Base-by-base conservation (phyloP, 345 rosid genomes). In the Mangifera indica region DNA sequence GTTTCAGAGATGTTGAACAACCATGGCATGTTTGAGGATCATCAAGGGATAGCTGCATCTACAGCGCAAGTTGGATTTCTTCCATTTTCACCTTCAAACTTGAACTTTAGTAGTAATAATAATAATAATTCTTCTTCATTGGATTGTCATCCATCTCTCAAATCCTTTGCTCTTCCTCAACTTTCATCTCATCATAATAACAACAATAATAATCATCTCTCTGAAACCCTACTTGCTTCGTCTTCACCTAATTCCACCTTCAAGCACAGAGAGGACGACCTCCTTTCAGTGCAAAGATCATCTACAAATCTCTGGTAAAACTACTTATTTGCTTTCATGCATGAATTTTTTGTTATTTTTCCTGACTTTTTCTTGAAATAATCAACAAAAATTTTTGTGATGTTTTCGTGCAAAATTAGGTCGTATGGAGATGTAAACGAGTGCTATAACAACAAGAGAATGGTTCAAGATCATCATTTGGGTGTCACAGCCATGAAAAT, bases 401-500 rank as follows among this genome's bases (percentile, higher is more conserved):
- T 5, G 7, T 4, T 37, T 37, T 37, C 1, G 42, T 37, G 42
- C 42, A 37, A 37, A 37, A 37, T 37, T 37, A 87, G 91, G 97
- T 81, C 89, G 76, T 84, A 92, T 90, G 90, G 87, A 77, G 80
- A 76, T 15, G 72, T 34, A 40, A 76, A 70, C 65, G 83, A 86
- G 52, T 73, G 79, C 25, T 61, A 77, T 59, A 74, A 76, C 73
- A 81, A 72, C 78, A 84, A 84, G 80, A 84, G 84, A 76, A 77
- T 53, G 52, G 58, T 56, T 40, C 26, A 63, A 18, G 71, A 77
- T 45, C 20, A 70, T 15, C 57, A 71, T 61, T 69, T 85, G 13
- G 90, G 97, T 37, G 77, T 86, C 66, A 84, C 96, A 2, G 63
- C 88, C 13, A 64, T 87, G 83, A 95, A 88, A 66, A 87, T 88